These are phyloP conservation scores for Crassisporium funariophilum DNA, from an alignment of 768 basidiomycete species.

Conservation along the genomic window DNA sequence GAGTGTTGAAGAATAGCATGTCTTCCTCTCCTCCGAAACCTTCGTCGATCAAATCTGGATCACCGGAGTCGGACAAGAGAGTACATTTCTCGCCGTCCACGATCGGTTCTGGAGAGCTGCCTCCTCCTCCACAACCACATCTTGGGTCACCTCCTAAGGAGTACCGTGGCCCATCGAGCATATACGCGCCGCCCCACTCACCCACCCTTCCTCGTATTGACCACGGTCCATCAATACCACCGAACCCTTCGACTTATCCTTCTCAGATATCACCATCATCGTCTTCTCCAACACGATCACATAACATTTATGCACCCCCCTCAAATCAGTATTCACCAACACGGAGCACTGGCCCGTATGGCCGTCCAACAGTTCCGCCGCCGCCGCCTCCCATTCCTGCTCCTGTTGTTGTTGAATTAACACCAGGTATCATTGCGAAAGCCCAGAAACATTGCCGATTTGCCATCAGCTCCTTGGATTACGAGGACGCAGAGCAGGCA, in stretches of 20 bases:
- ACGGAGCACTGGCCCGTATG: constrained; percentile 4
- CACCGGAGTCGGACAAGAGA: constrained; percentile 40
- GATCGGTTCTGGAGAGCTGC: constrained; percentile 27
- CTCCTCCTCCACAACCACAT: constrained; percentile 13
- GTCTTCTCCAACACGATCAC: constrained; percentile 18
- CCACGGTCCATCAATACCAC: constrained; percentile 1
- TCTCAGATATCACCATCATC: constrained; percentile 14
- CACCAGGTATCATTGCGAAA: constrained; percentile 66
- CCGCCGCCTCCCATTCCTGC: constrained; percentile 18
- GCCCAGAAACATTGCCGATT: constrained; percentile 91
- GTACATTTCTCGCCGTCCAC: constrained; percentile 55
- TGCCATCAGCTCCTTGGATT: constrained; percentile 94
- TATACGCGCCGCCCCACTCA: constrained; percentile 21
- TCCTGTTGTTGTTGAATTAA: constrained; percentile 47
- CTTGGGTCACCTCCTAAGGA: constrained; percentile 20
- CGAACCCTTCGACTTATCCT: constrained; percentile 3
- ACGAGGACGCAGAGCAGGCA: constrained; percentile 90
- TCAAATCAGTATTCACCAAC: constrained; percentile 15
- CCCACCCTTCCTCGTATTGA: constrained; percentile 12
- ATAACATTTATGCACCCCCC: constrained; percentile 18
- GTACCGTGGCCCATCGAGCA: constrained; percentile 23
- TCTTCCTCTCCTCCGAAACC: constrained; percentile 21
- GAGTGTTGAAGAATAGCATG: too few species aligned
- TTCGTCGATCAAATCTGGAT: constrained; percentile 28
- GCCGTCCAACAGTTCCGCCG: constrained; percentile 13